These are phyloP conservation scores for Phytophthora sp. DNA, from an alignment of 352 stramenopile species.

Conservation along the genomic window DNA sequence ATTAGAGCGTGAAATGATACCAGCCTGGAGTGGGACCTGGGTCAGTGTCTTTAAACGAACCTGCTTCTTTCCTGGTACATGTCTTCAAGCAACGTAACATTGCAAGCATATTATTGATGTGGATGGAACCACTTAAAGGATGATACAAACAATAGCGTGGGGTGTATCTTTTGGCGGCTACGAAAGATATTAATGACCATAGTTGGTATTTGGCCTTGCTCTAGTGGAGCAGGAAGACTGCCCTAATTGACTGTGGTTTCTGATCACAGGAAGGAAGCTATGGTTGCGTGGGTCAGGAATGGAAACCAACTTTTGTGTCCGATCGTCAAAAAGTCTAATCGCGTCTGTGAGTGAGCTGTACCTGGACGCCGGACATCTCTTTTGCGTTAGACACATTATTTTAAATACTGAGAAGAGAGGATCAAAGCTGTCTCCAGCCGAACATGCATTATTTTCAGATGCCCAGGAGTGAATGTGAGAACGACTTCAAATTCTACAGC, in stretches of 20 bases:
- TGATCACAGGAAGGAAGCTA: background rate
- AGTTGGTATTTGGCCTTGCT: conserved; percentile 5
- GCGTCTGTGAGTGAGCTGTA: background rate
- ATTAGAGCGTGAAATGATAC: background rate
- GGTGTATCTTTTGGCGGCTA: conserved; percentile 1
- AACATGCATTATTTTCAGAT: conserved; percentile 4
- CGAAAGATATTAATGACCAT: conserved; percentile 2
- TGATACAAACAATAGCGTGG: conserved; percentile 12
- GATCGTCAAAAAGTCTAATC: conserved; percentile 7
- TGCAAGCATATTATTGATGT: conserved; percentile 8
- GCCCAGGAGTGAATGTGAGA: background rate
- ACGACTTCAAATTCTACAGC: conserved; percentile 12
- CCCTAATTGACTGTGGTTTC: background rate
- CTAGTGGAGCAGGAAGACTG: conserved; percentile 5
- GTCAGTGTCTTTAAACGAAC: background rate
- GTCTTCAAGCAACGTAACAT: background rate
- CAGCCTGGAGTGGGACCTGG: background rate
- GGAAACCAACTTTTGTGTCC: conserved; percentile 8
- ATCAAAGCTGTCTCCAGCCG: background rate
- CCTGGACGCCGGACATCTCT: no score
- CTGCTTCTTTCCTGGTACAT: conserved; percentile 3
- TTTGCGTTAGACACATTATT: no score
- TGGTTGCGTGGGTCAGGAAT: background rate
- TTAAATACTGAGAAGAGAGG: conserved; percentile 1
- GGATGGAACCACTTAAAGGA: conserved; percentile 5